Conservation (phyloP, 352 stramenopile species). For the Elongisporangium prolatum region DNA sequence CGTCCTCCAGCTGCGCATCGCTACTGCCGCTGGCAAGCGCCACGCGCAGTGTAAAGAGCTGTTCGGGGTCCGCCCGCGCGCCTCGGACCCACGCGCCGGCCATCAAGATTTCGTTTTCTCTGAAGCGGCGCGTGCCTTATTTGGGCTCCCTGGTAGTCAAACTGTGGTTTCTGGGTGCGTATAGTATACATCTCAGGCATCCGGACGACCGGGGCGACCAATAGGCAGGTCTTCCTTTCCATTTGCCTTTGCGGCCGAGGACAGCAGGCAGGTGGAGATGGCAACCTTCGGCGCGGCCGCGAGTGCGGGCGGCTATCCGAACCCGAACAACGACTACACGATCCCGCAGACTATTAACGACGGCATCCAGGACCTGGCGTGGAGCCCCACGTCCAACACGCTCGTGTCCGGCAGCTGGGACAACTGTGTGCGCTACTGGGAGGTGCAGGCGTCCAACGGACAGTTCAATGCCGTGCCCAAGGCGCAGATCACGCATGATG, state of each 20-base stretch:
- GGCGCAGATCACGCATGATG: conserved; percentile 86
- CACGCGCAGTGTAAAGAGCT: conserved; percentile 29
- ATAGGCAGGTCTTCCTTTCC: not conserved
- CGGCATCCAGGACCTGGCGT: conserved; percentile 72
- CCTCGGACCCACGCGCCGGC: conserved; percentile 17
- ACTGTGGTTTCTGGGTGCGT: not conserved
- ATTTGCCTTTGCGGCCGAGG: not conserved
- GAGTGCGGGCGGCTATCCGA: conserved; percentile 45
- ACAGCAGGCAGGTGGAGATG: conserved; percentile 6
- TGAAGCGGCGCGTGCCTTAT: not conserved
- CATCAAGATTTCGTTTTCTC: not conserved
- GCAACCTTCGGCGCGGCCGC: conserved; percentile 46
- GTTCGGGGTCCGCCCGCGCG: conserved; percentile 17
- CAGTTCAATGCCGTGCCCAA: conserved; percentile 76
- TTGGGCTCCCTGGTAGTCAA: not conserved
- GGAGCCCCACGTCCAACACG: conserved; percentile 71
- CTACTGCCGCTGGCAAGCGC: conserved; percentile 24
- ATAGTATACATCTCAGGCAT: not conserved
- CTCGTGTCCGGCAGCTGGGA: conserved; percentile 79
- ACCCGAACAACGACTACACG: conserved; percentile 78
- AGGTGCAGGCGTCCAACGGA: conserved; percentile 65
- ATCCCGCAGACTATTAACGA: conserved; percentile 60
- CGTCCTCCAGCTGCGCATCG: conserved; percentile 26
- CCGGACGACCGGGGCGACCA: not conserved
- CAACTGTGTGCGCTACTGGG: conserved; percentile 82